A percentile compares a stretch with the other conserved stretches of the same genome.
Evolutionary conservation across 75 land plant species (phyloP).

Genomic region (Chamaecyparis obtusa): DNA sequence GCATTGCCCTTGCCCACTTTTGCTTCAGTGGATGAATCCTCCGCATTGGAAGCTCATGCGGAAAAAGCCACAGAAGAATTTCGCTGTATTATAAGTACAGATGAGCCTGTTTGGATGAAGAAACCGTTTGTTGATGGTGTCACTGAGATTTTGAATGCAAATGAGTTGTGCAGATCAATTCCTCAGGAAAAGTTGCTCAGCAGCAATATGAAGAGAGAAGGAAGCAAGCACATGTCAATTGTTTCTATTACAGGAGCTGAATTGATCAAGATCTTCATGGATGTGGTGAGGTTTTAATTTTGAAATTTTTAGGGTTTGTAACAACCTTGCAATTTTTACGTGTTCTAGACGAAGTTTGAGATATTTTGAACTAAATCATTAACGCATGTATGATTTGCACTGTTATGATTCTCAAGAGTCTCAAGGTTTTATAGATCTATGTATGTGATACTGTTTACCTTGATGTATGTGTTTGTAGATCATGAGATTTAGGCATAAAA

Average conservation of each 20-base stretch:
- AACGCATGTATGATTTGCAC: too few species aligned
- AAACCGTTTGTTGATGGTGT: conserved; percentile 21
- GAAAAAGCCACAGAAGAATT: conserved; percentile 53
- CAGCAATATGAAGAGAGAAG: conserved; percentile 38
- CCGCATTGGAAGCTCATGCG: conserved; percentile 40
- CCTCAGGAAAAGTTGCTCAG: conserved; percentile 15
- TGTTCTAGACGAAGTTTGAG: neutral
- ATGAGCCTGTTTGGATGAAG: conserved; percentile 67
- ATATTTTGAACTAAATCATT: too few species aligned
- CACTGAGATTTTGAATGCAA: conserved; percentile 50
- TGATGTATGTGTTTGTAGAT: neutral
- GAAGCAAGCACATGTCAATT: conserved; percentile 54
- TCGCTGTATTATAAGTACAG: conserved; percentile 31
- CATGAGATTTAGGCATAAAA: neutral
- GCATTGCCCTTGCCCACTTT: conserved; percentile 13
- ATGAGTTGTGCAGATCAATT: conserved; percentile 48
- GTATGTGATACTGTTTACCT: neutral
- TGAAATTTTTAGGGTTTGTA: neutral
- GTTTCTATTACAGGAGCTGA: conserved; percentile 57
- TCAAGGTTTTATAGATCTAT: neutral
- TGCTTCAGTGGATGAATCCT: conserved; percentile 53
- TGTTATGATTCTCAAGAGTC: too few species aligned
- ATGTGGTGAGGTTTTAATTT: conserved; percentile 37
- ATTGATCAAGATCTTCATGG: conserved; percentile 72
- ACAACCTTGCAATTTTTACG: neutral